These are phyloP conservation scores for Rhizopogon rudus DNA, from an alignment of 768 basidiomycete genomes.

Conservation along the genomic window DNA sequence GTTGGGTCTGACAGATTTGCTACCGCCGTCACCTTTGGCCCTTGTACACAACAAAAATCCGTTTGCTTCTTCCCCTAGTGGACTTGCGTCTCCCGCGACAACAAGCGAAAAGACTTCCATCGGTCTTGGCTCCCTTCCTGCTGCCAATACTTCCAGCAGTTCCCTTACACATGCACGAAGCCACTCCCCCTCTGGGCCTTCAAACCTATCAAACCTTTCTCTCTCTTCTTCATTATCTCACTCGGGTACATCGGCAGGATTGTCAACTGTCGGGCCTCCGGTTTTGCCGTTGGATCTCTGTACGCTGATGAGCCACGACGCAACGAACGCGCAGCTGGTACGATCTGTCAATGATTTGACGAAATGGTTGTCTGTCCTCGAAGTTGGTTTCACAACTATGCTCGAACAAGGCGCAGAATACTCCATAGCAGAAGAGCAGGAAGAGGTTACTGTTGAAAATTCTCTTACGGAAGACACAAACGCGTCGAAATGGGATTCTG, in stretches of 20 bases:
- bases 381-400: constrained; percentile 63
- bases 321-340: constrained; percentile 65
- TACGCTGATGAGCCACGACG: constrained; percentile 46
- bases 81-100: constrained; percentile 26
- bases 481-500: constrained; percentile 7
- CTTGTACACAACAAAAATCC: constrained; percentile 32
- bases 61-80: constrained; percentile 34
- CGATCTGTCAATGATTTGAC: constrained; percentile 70
- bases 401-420: constrained; percentile 49
- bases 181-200: constrained; percentile 20
- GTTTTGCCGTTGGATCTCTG: constrained; percentile 70
- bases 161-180: constrained; percentile 35
- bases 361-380: constrained; percentile 71
- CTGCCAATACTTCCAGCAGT: constrained; percentile 33
- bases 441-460: constrained; percentile 30
- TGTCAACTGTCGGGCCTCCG: constrained; percentile 34
- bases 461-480: constrained; percentile 6
- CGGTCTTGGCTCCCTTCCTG: constrained; percentile 17
- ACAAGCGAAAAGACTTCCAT: constrained; percentile 16
- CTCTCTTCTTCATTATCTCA: constrained; percentile 29
- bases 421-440: constrained; percentile 64
- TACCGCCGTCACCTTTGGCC: constrained; percentile 69
- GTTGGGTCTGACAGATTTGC: constrained; percentile 59
- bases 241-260: constrained; percentile 25
- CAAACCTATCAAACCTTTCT: constrained; percentile 21